Conservation (phyloP, 2,329 filamentous ascomycete species). For the Cytospora piceae region DNA sequence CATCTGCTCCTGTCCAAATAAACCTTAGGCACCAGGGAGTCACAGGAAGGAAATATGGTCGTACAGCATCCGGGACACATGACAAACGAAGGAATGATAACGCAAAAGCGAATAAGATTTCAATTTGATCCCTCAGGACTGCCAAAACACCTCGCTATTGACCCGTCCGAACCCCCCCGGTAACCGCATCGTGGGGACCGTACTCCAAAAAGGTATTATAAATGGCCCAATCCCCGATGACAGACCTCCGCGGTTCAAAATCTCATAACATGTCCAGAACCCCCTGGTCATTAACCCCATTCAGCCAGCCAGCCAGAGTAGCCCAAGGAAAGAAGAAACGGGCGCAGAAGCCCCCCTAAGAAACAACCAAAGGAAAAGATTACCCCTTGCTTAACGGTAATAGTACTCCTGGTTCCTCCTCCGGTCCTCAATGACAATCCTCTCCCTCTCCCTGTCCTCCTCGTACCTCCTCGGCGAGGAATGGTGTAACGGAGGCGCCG, state of each 20-base stretch:
- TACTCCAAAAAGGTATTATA: not conserved
- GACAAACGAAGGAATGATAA: not conserved
- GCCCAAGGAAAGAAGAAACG: not conserved
- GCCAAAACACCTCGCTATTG: constrained; percentile 17
- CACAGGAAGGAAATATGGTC: too few relatives aligned
- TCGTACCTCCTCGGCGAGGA: constrained; percentile 38
- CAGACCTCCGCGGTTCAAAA: not conserved
- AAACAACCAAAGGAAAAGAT: too few relatives aligned
- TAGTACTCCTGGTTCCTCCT: constrained; percentile 41
- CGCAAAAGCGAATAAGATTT: not conserved
- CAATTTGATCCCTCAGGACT: not conserved
- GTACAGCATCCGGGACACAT: too few relatives aligned
- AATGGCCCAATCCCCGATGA: not conserved
- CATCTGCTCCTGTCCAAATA: too few relatives aligned
- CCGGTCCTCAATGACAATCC: constrained; percentile 42
- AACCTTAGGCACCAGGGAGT: too few relatives aligned
- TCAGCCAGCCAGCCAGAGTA: not conserved
- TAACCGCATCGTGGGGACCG: not conserved
- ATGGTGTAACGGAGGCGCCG: constrained; percentile 37
- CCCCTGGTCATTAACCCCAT: not conserved
- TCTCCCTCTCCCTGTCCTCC: constrained; percentile 40
- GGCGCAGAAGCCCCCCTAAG: not conserved
- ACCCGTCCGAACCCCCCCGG: not conserved
- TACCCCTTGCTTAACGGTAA: constrained; percentile 23
- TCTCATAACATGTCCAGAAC: not conserved